phyloP scores from a whole-genome alignment of 2,329 filamentous ascomycete genomes.

The Fusarium sp. region DNA sequence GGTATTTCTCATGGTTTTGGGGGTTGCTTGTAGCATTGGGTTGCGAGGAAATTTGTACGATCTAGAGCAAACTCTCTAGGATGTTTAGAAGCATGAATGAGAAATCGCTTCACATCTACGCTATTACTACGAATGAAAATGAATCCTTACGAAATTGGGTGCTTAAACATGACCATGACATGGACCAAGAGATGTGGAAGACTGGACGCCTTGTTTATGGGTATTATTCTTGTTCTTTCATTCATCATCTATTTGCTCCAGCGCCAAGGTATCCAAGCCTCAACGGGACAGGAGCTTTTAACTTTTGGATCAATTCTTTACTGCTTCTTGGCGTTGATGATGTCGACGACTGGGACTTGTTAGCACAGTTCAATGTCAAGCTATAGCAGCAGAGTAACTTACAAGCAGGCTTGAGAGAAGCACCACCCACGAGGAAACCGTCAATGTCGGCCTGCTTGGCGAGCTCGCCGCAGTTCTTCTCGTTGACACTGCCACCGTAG shows the following conservation, averaged over 20 bases:
- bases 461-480: constrained; percentile 97
- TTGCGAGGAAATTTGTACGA: constrained; percentile 45
- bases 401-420: constrained; percentile 96
- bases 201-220: constrained; percentile 12
- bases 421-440: constrained; percentile 96
- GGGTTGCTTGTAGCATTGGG: constrained; percentile 44
- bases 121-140: background rate
- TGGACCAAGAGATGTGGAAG: too few species aligned
- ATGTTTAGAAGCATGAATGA: constrained; percentile 28
- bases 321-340: constrained; percentile 66
- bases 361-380: background rate
- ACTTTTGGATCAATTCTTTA: constrained; percentile 50
- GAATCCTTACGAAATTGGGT: background rate
- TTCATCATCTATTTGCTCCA: constrained; percentile 39
- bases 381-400: constrained; percentile 55
- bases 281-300: constrained; percentile 23
- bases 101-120: constrained; percentile 14
- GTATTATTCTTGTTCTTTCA: constrained; percentile 43
- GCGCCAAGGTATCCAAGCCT: constrained; percentile 17
- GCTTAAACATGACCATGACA: background rate
- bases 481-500: constrained; percentile 95
- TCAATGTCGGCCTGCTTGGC: constrained; percentile 95
- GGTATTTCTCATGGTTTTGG: constrained; percentile 42
- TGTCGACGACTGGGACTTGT: constrained; percentile 62
- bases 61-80: constrained; percentile 42